Conservation (phyloP, 345 rosid genomes). For the Excoecaria cochinchinensis region DNA sequence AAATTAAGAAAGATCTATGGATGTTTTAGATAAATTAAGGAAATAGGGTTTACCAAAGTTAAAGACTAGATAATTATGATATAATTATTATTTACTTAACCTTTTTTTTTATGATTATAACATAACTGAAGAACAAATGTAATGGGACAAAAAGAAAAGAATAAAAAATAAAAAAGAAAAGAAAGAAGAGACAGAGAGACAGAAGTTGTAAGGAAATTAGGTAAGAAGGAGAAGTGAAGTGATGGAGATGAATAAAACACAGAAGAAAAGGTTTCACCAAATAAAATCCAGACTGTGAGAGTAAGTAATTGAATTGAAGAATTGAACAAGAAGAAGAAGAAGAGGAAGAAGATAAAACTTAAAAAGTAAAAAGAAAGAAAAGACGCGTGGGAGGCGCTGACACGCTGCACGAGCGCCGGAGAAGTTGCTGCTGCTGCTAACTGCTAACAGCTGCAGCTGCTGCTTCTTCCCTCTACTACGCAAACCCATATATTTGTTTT, state of each 20-base stretch:
- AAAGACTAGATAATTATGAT: no score
- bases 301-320: neutral
- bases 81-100: no score
- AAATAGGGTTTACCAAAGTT: no score
- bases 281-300: neutral
- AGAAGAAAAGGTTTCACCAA: slow-evolving; percentile 2
- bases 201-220: neutral
- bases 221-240: neutral
- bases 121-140: no score
- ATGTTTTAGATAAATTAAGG: no score
- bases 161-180: neutral
- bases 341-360: no score
- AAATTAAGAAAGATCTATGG: no score
- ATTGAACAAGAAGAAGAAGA: neutral
- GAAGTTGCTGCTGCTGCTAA: slow-evolving; percentile 15
- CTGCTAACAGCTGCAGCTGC: no score
- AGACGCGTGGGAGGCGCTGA: slow-evolving; percentile 76
- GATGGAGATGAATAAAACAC: neutral
- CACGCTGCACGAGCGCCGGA: slow-evolving; percentile 34
- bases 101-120: no score
- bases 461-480: slow-evolving; percentile 9
- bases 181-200: neutral
- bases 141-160: neutral
- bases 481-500: slow-evolving; percentile 28
- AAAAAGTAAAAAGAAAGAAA: no score